A percentile compares a stretch with the other conserved stretches of the same genome.
Conservation (phyloP, 257 asterid species). For the Solanum chaucha region DNA sequence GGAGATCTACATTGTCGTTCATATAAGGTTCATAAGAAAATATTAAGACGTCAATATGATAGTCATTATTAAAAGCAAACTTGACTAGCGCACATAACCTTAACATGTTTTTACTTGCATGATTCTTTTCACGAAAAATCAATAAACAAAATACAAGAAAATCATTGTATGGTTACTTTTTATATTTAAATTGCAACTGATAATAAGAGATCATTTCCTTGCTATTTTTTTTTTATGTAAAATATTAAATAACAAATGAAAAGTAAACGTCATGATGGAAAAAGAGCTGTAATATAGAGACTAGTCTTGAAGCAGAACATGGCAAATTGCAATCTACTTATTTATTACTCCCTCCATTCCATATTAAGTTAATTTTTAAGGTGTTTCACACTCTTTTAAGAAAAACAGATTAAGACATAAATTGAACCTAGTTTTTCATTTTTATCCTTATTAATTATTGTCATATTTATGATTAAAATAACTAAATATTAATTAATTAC, state of each 20-base stretch:
- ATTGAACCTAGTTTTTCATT: too few species aligned
- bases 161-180: neutral
- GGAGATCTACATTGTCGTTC: neutral
- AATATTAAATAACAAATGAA: neutral
- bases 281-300: neutral
- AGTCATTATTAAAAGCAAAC: neutral
- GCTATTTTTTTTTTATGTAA: neutral
- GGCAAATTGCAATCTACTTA: neutral
- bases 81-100: too few species aligned
- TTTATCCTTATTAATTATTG: too few species aligned
- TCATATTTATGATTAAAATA: too few species aligned
- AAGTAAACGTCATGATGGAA: neutral
- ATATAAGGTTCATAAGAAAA: neutral
- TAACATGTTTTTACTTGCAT: neutral
- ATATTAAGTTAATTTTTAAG: too few species aligned
- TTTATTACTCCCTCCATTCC: too few species aligned
- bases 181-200: neutral
- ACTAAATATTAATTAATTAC: too few species aligned
- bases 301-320: neutral
- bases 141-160: neutral
- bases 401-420: too few species aligned
- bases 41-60: neutral
- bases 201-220: neutral
- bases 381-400: too few species aligned
- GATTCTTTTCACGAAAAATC: neutral